These are phyloP conservation scores for Ploettnerulaceae sp. DNA, from an alignment of 2,329 filamentous ascomycete species.

Conservation along the genomic window DNA sequence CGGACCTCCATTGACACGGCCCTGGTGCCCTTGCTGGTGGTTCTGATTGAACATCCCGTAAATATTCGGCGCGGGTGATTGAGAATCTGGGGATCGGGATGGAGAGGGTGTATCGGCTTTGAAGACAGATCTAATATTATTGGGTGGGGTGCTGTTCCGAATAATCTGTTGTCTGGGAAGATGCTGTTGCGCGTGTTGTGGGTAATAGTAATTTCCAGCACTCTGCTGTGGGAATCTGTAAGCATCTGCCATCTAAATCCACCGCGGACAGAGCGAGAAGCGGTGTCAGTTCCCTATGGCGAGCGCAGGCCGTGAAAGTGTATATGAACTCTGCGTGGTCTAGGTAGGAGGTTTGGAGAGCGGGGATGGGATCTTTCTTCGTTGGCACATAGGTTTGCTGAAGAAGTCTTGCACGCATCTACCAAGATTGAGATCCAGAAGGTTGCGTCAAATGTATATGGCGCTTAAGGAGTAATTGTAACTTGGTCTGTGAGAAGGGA, in stretches of 20 bases:
- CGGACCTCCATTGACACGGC: constrained; percentile 68
- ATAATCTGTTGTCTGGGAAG: constrained; percentile 43
- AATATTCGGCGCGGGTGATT: constrained; percentile 34
- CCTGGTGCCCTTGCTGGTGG: constrained; percentile 66
- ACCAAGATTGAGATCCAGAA: constrained; percentile 21
- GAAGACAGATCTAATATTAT: constrained; percentile 38
- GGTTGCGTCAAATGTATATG: constrained; percentile 8
- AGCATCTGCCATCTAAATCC: constrained; percentile 64
- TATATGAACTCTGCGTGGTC: constrained; percentile 11
- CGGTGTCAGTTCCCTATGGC: constrained; percentile 24
- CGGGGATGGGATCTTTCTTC: constrained; percentile 31
- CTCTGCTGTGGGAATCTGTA: constrained; percentile 57
- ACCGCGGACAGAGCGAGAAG: constrained; percentile 23
- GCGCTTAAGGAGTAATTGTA: constrained; percentile 8
- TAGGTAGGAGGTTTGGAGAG: constrained; percentile 30
- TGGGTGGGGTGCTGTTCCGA: constrained; percentile 40
- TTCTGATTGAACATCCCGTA: constrained; percentile 68
- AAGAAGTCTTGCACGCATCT: constrained; percentile 26
- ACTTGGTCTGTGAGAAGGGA: background rate
- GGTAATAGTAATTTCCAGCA: constrained; percentile 54
- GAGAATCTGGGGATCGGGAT: constrained; percentile 48
- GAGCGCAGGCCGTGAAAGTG: constrained; percentile 23
- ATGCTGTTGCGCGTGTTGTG: constrained; percentile 38
- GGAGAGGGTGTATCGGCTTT: constrained; percentile 48
- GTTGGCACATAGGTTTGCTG: constrained; percentile 34